These are phyloP conservation scores for Solanum ossicruentum DNA, from an alignment of 257 asterid species.

Conservation along the genomic window DNA sequence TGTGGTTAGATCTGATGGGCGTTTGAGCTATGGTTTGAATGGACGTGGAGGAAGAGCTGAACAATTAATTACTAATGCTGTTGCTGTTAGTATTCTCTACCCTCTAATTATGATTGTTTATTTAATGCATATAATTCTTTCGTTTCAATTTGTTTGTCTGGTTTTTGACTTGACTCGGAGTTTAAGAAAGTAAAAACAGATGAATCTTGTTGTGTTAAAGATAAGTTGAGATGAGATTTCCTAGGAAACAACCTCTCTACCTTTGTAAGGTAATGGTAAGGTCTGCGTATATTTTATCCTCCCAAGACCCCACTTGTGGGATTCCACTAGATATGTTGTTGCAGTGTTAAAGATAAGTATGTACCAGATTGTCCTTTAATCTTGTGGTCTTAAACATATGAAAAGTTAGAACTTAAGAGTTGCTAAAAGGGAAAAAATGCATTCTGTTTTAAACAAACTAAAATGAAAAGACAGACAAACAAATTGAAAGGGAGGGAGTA, in stretches of 20 bases:
- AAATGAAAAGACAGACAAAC: background rate
- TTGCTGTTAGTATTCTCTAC: constrained; percentile 32
- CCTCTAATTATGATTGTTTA: background rate
- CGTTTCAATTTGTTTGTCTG: background rate
- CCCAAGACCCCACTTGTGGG: too few relatives aligned
- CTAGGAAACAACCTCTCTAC: too few relatives aligned
- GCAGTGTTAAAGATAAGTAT: background rate
- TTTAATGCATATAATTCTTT: background rate
- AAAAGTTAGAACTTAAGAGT: background rate
- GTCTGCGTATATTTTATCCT: too few relatives aligned
- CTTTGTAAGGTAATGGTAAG: too few relatives aligned
- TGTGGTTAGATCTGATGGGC: constrained; percentile 29
- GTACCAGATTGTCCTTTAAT: background rate
- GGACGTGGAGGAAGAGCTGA: constrained; percentile 13
- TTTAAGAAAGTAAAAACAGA: too few relatives aligned
- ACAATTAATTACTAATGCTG: constrained; percentile 35
- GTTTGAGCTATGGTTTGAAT: constrained; percentile 20
- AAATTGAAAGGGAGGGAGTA: background rate
- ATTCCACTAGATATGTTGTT: too few relatives aligned
- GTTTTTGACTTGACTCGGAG: background rate
- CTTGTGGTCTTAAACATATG: background rate
- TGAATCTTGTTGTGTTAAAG: background rate
- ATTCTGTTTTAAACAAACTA: background rate
- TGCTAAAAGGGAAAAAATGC: background rate
- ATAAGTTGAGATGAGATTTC: too few relatives aligned